Base-by-base conservation (phyloP, 768 basidiomycete species). In the Leccinum obscurum region DNA sequence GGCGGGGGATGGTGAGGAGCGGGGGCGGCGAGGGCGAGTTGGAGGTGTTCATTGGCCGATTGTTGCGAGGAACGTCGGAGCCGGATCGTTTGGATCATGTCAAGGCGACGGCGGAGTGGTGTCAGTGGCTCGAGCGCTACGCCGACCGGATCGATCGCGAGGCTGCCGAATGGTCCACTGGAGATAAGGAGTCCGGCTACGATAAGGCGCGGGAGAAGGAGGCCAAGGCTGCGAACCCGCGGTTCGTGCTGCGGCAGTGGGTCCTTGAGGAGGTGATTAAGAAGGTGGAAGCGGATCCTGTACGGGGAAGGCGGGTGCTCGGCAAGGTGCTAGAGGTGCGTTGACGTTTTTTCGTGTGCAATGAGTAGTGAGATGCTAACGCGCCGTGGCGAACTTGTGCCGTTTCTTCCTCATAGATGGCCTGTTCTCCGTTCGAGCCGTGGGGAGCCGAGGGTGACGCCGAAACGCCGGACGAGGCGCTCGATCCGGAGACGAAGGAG, bases 191-290 rank as follows among this genome's bases (percentile, higher is more conserved):
- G 17, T 58, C 46, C 26, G 78, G 81, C 46, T 68, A 78, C 37
- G 82, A 85, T 52, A 75, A 62, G 1, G 81, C 80, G 61, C 76
- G 88, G 55, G 74, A 78, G 59, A 73, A 68, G 14, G 85, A 79
- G 37, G 82, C 84, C 77, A 81, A 78, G 62, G 72, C 63, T 24
- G 85, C 80, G 30, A 99, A 99, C 70, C 97, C 97, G 17, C 80
- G 95, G 37, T 98, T 99, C 74, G 87, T 96, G 35, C 75, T 98
- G 60, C 80, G 97, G 61, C 97, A 98, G 75, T 98, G 97, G 97
- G 77, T 98, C 9, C 79, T 99, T 35, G 95, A 98, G 72, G 95
- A 98, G 69, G 88, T 92, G 24, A 98, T 98, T 69, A 74, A 76
- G 62, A 83, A 83, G 63, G 83, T 93, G 2, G 90, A 94, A 69